A percentile compares a stretch with the other conserved stretches of the same genome.
These are phyloP conservation scores for Astrothelium macrocarpum DNA, from an alignment of 495 filamentous ascomycete species.

Conservation along the genomic window DNA sequence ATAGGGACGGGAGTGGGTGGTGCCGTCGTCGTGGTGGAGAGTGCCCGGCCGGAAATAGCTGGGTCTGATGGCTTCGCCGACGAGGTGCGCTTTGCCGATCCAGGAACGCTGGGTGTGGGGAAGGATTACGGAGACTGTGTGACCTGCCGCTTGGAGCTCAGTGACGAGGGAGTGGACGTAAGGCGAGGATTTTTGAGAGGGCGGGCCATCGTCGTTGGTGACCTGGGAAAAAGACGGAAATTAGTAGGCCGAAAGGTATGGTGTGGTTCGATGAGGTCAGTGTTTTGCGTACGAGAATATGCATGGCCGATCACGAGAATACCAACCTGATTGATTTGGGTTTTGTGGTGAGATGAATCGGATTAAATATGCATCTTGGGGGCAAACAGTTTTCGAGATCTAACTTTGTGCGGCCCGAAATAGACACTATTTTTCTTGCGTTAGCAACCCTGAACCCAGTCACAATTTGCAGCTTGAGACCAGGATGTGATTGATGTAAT, in stretches of 20 bases:
- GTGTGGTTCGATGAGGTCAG: background rate
- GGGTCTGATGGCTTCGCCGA: slow-evolving; percentile 74
- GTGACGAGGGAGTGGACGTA: slow-evolving; percentile 82
- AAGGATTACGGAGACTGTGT: slow-evolving; percentile 78
- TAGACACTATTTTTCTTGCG: too few relatives aligned
- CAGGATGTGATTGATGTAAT: too few relatives aligned
- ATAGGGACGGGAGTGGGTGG: slow-evolving; percentile 44
- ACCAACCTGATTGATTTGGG: background rate
- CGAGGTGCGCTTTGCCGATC: slow-evolving; percentile 95
- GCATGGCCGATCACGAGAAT: slow-evolving; percentile 1
- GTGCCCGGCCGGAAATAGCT: slow-evolving; percentile 63
- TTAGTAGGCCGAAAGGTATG: background rate
- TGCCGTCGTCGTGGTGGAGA: slow-evolving; percentile 56
- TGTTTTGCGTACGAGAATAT: slow-evolving; percentile 13
- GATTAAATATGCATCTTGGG: slow-evolving; percentile 5
- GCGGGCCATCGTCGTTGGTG: slow-evolving; percentile 92
- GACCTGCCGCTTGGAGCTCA: slow-evolving; percentile 65
- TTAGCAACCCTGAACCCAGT: too few relatives aligned
- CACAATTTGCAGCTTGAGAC: too few relatives aligned
- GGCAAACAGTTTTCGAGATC: background rate
- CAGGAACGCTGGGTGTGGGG: slow-evolving; percentile 89
- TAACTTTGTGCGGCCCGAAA: too few relatives aligned
- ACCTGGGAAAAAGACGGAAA: slow-evolving; percentile 38
- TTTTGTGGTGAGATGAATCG: background rate
- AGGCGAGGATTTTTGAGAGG: slow-evolving; percentile 79